Percentiles rank a stretch among this genome's conserved stretches.
phyloP scores from a whole-genome alignment of 2,329 filamentous ascomycete species.

The Fusarium heterosporum region DNA sequence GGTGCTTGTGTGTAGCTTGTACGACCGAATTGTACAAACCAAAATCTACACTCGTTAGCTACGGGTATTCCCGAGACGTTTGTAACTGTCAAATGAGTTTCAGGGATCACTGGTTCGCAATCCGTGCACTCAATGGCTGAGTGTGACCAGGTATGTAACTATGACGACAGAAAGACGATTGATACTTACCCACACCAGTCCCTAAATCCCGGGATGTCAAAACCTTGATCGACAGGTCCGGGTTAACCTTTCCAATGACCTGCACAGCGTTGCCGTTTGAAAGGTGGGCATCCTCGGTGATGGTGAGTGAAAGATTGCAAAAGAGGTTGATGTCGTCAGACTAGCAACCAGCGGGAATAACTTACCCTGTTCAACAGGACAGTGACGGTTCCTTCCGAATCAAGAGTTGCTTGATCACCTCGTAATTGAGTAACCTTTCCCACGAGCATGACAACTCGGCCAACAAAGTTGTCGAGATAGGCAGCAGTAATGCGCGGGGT shows the following conservation, averaged over 20 bases:
- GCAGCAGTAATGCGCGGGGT: conserved; percentile 85
- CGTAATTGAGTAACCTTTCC: conserved; percentile 86
- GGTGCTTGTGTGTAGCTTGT: conserved; percentile 84
- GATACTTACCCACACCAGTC: conserved; percentile 71
- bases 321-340: conserved; percentile 1
- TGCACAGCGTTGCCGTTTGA: conserved; percentile 77
- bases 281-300: conserved; percentile 76
- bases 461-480: conserved; percentile 81
- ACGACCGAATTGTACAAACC: conserved; percentile 81
- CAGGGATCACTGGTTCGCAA: neutral
- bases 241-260: conserved; percentile 83
- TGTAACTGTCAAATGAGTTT: neutral
- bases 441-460: conserved; percentile 82
- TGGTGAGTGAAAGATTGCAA: conserved; percentile 10
- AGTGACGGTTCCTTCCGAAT: conserved; percentile 82
- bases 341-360: conserved; percentile 4
- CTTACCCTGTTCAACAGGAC: conserved; percentile 78
- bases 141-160: neutral
- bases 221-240: conserved; percentile 77
- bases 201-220: conserved; percentile 78
- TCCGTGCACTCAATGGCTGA: neutral
- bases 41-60: conserved; percentile 70
- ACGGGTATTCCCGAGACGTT: neutral
- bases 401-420: conserved; percentile 83
- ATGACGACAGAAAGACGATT: conserved; percentile 37